Conservation (phyloP, 495 filamentous ascomycete genomes). For the Cercophora sp. region DNA sequence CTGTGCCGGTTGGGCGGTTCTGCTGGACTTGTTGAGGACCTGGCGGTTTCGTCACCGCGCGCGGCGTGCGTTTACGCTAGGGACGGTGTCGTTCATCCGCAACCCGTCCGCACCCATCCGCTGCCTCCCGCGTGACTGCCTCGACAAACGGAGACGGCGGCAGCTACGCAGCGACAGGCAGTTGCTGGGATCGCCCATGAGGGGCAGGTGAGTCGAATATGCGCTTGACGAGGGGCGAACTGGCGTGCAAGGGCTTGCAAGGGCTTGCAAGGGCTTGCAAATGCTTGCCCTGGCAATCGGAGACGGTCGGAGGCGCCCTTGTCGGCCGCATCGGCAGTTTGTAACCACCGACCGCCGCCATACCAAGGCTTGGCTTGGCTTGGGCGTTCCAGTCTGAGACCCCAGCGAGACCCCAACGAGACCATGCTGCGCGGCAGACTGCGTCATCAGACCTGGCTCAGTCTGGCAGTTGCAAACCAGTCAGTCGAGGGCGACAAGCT, state of each 20-base stretch:
- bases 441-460: slow-evolving; percentile 2
- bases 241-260: too few species aligned
- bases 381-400: slow-evolving; percentile 11
- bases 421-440: background rate
- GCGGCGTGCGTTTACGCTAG: too few species aligned
- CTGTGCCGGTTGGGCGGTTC: too few species aligned
- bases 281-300: background rate
- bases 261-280: too few species aligned
- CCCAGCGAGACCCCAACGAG: background rate
- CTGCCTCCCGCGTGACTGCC: too few species aligned
- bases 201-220: background rate
- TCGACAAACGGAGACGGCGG: too few species aligned
- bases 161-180: background rate
- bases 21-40: too few species aligned
- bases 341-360: background rate
- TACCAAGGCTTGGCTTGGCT: slow-evolving; percentile 3
- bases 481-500: background rate
- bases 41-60: too few species aligned
- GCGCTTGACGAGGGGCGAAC: background rate
- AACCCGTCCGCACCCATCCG: too few species aligned
- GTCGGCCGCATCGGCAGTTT: background rate
- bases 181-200: background rate
- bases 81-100: too few species aligned
- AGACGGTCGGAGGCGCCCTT: background rate
- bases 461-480: background rate